Evolutionary conservation across 78 protist species (phyloP).

Genomic region (Acrasis kona): DNA sequence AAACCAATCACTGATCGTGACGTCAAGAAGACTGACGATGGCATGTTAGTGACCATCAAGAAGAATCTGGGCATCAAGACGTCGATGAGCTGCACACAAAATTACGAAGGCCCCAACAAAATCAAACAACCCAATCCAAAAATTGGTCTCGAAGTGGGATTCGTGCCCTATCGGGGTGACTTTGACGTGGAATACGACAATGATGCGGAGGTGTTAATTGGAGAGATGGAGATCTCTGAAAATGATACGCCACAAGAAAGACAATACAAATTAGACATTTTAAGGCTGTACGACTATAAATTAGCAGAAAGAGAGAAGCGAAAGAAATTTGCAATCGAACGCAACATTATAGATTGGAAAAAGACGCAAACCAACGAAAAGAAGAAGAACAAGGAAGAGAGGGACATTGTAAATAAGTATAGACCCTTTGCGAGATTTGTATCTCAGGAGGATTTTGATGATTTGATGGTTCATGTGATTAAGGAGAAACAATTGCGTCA

Average conservation of each 20-base stretch:
- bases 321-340: background rate
- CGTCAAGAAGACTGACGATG: background rate
- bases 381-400: background rate
- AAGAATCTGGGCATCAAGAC: background rate
- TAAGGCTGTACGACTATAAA: background rate
- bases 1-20: background rate
- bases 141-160: background rate
- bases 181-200: constrained; percentile 9
- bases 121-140: too few species aligned
- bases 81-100: background rate
- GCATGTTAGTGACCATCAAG: background rate
- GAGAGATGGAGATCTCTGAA: background rate
- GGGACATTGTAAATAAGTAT: background rate
- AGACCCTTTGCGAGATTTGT: background rate
- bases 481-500: background rate
- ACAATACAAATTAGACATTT: background rate
- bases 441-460: background rate
- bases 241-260: background rate
- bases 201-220: constrained; percentile 4
- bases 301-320: background rate
- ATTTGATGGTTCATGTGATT: background rate
- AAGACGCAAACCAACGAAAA: background rate
- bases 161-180: background rate
- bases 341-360: background rate
- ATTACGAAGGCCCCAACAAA: background rate